A percentile compares a stretch with the other conserved stretches of the same genome.
Conservation (phyloP, 192 early-diverging fungal genomes). For the Neocallimastix lanati region DNA sequence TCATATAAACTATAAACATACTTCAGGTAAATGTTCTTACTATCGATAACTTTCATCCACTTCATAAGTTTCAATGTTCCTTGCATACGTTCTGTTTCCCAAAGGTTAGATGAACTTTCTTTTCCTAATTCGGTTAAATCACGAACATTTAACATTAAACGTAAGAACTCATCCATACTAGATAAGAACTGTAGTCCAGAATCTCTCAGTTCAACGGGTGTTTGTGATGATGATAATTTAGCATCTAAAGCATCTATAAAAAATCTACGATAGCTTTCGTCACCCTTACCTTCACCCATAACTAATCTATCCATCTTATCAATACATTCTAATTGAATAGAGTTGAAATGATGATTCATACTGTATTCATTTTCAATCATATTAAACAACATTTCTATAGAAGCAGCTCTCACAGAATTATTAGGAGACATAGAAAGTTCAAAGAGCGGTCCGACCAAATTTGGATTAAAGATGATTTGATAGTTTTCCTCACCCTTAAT, state of each 20-base stretch:
- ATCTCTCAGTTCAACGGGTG: not conserved
- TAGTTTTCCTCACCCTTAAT: not conserved
- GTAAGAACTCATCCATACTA: conserved; percentile 25
- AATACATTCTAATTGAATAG: conserved; percentile 20
- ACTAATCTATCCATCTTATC: conserved; percentile 20
- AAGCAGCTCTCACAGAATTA: conserved; percentile 13
- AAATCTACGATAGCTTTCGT: conserved; percentile 18
- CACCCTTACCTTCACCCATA: conserved; percentile 11
- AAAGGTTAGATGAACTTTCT: conserved; percentile 2
- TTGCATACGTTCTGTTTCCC: conserved; percentile 39
- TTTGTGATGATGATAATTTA: conserved; percentile 7
- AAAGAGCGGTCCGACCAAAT: conserved; percentile 20
- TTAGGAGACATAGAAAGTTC: conserved; percentile 24
- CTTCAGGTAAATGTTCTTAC: conserved; percentile 40
- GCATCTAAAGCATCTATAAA: conserved; percentile 18
- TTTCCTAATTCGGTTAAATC: conserved; percentile 29
- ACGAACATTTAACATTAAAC: conserved; percentile 26
- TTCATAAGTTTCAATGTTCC: conserved; percentile 39
- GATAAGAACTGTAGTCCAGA: conserved; percentile 16
- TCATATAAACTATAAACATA: conserved; percentile 43
- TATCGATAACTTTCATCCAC: conserved; percentile 37
- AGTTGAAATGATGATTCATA: conserved; percentile 13
- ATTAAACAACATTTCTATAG: conserved; percentile 20
- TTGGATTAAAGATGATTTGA: not conserved
- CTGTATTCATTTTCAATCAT: conserved; percentile 8